Conservation (phyloP, 805 yeast species). For the Myxozyma udenii region DNA sequence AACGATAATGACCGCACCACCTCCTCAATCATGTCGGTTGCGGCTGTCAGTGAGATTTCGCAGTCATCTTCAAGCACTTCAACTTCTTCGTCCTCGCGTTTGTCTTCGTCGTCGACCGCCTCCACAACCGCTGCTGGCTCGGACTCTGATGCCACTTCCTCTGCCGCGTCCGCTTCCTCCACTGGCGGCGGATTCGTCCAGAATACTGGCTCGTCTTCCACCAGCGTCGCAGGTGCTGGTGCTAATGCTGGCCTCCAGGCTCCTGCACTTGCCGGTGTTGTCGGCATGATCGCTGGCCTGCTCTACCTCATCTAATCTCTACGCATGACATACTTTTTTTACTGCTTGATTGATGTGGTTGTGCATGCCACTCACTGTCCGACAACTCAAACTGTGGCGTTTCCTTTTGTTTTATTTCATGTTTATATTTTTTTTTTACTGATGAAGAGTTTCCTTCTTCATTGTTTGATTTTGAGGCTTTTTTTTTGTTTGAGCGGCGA, state of each 20-base stretch:
- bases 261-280: background rate
- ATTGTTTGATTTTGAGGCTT: too few species aligned
- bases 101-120: background rate
- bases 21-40: background rate
- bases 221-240: constrained; percentile 9
- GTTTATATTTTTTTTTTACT: too few species aligned
- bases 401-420: too few species aligned
- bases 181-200: constrained; percentile 7
- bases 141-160: background rate
- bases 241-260: constrained; percentile 6
- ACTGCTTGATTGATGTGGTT: too few species aligned
- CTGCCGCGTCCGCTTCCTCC: background rate
- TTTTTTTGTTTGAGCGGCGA: too few species aligned
- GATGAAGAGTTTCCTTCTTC: too few species aligned
- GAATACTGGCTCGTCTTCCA: constrained; percentile 3
- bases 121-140: background rate
- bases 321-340: too few species aligned
- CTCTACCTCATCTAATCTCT: constrained; percentile 12
- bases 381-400: too few species aligned
- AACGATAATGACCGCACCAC: constrained; percentile 1
- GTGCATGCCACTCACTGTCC: too few species aligned
- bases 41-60: too few species aligned
- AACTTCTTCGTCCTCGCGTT: background rate
- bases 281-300: constrained; percentile 8
- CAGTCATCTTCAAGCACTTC: background rate